These are phyloP conservation scores for Kokia cookei DNA, from an alignment of 441 rosid species.

Conservation along the genomic window DNA sequence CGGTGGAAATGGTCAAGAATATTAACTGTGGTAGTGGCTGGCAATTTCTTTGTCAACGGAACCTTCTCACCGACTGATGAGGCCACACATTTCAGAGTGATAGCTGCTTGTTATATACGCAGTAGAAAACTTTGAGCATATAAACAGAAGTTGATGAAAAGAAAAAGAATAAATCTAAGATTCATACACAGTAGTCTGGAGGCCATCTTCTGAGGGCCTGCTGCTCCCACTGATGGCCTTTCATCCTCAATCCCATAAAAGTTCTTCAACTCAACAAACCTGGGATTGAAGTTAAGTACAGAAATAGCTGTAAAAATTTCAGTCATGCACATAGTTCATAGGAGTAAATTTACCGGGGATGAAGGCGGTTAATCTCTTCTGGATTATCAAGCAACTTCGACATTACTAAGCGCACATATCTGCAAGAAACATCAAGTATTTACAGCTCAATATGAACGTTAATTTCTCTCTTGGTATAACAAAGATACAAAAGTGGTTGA, in stretches of 20 bases:
- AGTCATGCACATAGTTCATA: conserved; percentile 3
- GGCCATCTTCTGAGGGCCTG: conserved; percentile 77
- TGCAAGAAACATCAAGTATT: conserved; percentile 18
- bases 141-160: not conserved
- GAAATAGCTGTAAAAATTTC: conserved; percentile 2
- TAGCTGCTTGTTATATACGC: conserved; percentile 45
- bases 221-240: conserved; percentile 38
- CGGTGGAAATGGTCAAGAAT: conserved; percentile 9
- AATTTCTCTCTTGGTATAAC: not conserved
- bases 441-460: not conserved
- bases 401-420: conserved; percentile 83
- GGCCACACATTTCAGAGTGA: conserved; percentile 75
- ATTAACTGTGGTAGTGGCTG: conserved; percentile 72
- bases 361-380: conserved; percentile 52
- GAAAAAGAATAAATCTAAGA: not conserved
- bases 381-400: conserved; percentile 45
- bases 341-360: conserved; percentile 60
- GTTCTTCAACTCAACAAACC: conserved; percentile 74
- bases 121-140: not conserved
- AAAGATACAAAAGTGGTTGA: not conserved
- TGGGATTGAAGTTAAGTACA: conserved; percentile 24
- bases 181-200: conserved; percentile 72
- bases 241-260: conserved; percentile 81
- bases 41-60: conserved; percentile 69
- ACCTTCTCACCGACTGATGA: conserved; percentile 81